These are phyloP conservation scores for Kuraishia molischiana DNA, from an alignment of 805 yeast genomes.

Conservation along the genomic window DNA sequence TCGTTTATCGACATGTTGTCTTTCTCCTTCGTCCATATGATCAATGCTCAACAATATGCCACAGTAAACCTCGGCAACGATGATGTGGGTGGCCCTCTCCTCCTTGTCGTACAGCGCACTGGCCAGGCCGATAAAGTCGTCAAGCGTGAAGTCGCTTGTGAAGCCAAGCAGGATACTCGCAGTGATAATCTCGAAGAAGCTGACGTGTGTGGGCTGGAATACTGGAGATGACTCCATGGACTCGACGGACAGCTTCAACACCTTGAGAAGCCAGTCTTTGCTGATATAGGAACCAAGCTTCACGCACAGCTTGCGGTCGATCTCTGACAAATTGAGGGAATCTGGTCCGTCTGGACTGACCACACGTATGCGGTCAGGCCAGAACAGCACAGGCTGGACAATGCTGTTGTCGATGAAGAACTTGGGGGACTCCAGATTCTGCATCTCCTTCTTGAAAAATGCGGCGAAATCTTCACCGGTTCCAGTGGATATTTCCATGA, in stretches of 20 bases:
- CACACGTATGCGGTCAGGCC: slow-evolving; percentile 52
- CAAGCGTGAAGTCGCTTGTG: slow-evolving; percentile 16
- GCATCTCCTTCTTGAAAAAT: slow-evolving; percentile 38
- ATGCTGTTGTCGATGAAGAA: slow-evolving; percentile 51
- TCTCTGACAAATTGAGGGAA: slow-evolving; percentile 20
- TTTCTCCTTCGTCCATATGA: slow-evolving; percentile 24
- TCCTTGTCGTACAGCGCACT: slow-evolving; percentile 43
- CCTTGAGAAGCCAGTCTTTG: slow-evolving; percentile 46
- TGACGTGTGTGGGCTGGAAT: slow-evolving; percentile 58
- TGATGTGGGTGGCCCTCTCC: slow-evolving; percentile 71
- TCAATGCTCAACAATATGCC: slow-evolving; percentile 50
- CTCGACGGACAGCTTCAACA: slow-evolving; percentile 43
- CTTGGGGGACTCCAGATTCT: slow-evolving; percentile 31
- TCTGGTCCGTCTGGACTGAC: slow-evolving; percentile 23
- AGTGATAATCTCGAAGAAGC: slow-evolving; percentile 40
- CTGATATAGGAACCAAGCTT: slow-evolving; percentile 35
- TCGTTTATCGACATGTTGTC: slow-evolving; percentile 32
- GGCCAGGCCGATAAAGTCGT: slow-evolving; percentile 43
- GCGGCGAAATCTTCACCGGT: slow-evolving; percentile 11
- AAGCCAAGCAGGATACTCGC: slow-evolving; percentile 36
- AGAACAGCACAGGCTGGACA: slow-evolving; percentile 61
- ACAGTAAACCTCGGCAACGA: slow-evolving; percentile 57
- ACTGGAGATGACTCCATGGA: slow-evolving; percentile 63
- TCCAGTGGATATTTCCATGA: slow-evolving; percentile 33
- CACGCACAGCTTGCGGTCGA: slow-evolving; percentile 32